A percentile compares a stretch with the other conserved stretches of the same genome.
phyloP scores from a whole-genome alignment of 805 yeast genomes.

The Sugiyamaella mastotermitis region DNA sequence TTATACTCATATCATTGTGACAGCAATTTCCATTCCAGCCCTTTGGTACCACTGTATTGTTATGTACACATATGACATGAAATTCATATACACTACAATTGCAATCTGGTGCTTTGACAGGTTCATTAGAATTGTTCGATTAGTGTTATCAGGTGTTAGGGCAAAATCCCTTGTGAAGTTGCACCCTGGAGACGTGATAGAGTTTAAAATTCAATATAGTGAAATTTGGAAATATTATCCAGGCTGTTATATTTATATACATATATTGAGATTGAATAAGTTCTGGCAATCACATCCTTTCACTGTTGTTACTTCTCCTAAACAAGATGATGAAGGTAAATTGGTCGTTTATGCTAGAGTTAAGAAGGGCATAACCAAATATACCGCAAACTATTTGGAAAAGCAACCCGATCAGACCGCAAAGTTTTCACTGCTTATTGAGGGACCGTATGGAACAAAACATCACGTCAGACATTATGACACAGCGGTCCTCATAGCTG shows the following conservation, averaged over 20 bases:
- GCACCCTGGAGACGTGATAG: conserved; percentile 12
- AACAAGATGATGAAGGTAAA: conserved; percentile 10
- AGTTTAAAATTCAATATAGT: conserved; percentile 35
- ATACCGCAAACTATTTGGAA: conserved; percentile 6
- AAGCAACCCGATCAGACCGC: conserved; percentile 4
- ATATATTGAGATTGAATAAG: conserved; percentile 45
- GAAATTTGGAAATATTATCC: conserved; percentile 45
- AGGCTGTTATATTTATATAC: conserved; percentile 51
- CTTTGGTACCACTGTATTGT: conserved; percentile 51
- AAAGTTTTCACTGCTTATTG: conserved; percentile 33
- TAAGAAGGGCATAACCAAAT: conserved; percentile 18
- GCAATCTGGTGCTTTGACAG: conserved; percentile 72
- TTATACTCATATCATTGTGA: conserved; percentile 51
- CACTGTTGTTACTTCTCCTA: conserved; percentile 32
- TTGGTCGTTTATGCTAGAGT: conserved; percentile 14
- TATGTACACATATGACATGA: conserved; percentile 40
- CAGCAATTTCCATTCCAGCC: conserved; percentile 45
- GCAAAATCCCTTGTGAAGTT: conserved; percentile 23
- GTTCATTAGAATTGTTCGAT: conserved; percentile 46
- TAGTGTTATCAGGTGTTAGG: conserved; percentile 49
- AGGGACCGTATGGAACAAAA: conserved; percentile 68
- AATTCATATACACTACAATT: conserved; percentile 46
- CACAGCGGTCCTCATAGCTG: conserved; percentile 56
- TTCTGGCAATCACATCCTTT: conserved; percentile 78
- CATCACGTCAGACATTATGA: conserved; percentile 46